Percentiles rank a stretch among this genome's conserved stretches.
These are phyloP conservation scores for Moniliophthora roreri DNA, from an alignment of 1,284 basidiomycete genomes.

Conservation along the genomic window DNA sequence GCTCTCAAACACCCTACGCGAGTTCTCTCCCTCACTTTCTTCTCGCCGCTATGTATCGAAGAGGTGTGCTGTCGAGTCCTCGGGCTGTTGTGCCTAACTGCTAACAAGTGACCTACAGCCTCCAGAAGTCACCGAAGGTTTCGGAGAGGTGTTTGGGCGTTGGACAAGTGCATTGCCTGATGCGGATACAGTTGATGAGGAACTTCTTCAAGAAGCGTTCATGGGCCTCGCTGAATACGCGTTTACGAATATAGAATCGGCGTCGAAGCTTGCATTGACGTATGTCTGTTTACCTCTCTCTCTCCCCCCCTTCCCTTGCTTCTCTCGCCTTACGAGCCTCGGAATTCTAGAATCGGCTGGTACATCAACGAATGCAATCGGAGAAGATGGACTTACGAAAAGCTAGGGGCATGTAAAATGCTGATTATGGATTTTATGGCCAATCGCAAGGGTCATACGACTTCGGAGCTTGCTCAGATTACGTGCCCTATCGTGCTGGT, in stretches of 20 bases:
- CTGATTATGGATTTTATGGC: slow-evolving; percentile 11
- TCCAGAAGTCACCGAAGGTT: slow-evolving; percentile 7
- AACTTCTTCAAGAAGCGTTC: slow-evolving; percentile 7
- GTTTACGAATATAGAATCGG: slow-evolving; percentile 3
- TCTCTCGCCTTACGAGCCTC: background rate
- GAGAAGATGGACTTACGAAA: background rate
- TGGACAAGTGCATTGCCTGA: slow-evolving; percentile 10
- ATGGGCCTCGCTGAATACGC: slow-evolving; percentile 9
- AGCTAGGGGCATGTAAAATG: background rate
- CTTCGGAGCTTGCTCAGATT: slow-evolving; percentile 10
- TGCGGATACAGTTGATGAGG: slow-evolving; percentile 2
- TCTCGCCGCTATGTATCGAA: slow-evolving; percentile 13
- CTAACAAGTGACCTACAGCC: background rate
- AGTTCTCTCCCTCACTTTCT: slow-evolving; percentile 12
- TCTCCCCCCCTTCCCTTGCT: background rate
- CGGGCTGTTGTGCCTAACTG: background rate
- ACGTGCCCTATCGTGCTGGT: slow-evolving; percentile 16
- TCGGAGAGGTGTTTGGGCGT: slow-evolving; percentile 4
- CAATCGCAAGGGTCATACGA: slow-evolving; percentile 7
- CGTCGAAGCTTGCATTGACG: slow-evolving; percentile 6
- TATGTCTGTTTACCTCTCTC: background rate
- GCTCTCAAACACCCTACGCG: slow-evolving; percentile 12
- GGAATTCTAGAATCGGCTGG: background rate
- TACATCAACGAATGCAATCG: background rate
- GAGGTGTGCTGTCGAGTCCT: slow-evolving; percentile 7